Base-by-base conservation (phyloP, 106 monocot genomes). In the Allium fistulosum region DNA sequence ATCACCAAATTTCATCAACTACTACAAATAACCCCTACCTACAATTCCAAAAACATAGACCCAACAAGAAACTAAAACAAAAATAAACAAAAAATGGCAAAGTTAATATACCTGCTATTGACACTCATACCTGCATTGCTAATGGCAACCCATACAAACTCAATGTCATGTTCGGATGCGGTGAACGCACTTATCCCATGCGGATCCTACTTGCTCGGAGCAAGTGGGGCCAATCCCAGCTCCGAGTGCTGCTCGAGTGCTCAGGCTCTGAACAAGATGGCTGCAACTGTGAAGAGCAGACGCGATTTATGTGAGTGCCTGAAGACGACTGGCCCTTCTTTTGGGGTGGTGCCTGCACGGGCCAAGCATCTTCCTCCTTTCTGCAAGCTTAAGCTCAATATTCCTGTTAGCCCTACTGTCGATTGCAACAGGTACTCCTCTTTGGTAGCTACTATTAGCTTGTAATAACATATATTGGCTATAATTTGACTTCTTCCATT, bases 181-280 rank as follows among this genome's bases (percentile, higher is more conserved):
- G 76, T 94, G 57, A 72, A 68, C 16, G 79, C 83, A 14, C 80
- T 94, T 74, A 79, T 77, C 59, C 85, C 94, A 0, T 90, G 90
- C 63, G 94, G 83, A 15, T 13, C 80, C 22, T 94, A 67, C 74
- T 76, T 94, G 47, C 16, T 85, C 7, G 85, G 85, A 1, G n/a
- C 37, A 0, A 90, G 79, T 6, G 59, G 48, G 11, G 5, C 18
- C 0, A 46, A 53, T 16, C 94, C 90, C 46, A 79, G 71, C 46
- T 22, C 47, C 49, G 51, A 64, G 59, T 94, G 94, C 80, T 94
- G 94, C 82, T 4, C 62, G 56, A 77, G 87, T 49, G 94, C 82
- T 11, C 70, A 70, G 70, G 50, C 18, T 63, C 75, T 94, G 70
- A 61, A 64, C 16, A 49, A 51, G 49, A 73, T 84, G 77, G 80